A percentile compares a stretch with the other conserved stretches of the same genome.
Evolutionary conservation across 1,284 basidiomycete species (phyloP).

Genomic region (Tilletia indica): DNA sequence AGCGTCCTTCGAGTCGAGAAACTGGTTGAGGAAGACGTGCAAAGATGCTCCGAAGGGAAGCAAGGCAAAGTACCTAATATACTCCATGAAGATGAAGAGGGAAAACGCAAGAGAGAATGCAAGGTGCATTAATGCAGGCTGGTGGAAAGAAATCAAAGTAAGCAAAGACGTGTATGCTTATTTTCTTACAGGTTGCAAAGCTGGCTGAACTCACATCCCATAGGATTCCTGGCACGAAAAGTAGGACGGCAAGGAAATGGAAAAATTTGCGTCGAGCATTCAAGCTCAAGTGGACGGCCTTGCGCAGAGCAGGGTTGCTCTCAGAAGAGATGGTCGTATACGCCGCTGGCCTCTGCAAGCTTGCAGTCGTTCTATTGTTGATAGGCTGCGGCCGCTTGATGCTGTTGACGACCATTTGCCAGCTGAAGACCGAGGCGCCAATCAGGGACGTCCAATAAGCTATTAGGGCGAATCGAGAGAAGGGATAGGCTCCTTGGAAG

Average conservation of each 20-base stretch:
- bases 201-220: conserved; percentile 69
- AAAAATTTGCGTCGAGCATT: conserved; percentile 98
- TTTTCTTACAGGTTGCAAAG: neutral
- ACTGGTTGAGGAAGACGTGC: conserved; percentile 91
- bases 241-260: conserved; percentile 87
- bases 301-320: neutral
- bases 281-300: conserved; percentile 63
- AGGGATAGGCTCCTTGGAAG: conserved; percentile 71
- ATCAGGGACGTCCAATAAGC: conserved; percentile 81
- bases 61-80: conserved; percentile 82
- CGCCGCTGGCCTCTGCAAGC: neutral
- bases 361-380: neutral
- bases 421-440: conserved; percentile 80
- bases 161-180: neutral
- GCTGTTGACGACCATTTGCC: conserved; percentile 63
- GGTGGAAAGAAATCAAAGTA: conserved; percentile 13
- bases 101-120: conserved; percentile 72
- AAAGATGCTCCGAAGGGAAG: conserved; percentile 92
- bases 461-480: conserved; percentile 78
- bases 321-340: neutral
- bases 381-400: conserved; percentile 29
- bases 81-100: conserved; percentile 53
- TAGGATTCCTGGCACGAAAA: conserved; percentile 91
- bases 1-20: conserved; percentile 89
- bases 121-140: conserved; percentile 94